These are phyloP conservation scores for Calonectria naviculata DNA, from an alignment of 2,329 filamentous ascomycete species.

Conservation along the genomic window DNA sequence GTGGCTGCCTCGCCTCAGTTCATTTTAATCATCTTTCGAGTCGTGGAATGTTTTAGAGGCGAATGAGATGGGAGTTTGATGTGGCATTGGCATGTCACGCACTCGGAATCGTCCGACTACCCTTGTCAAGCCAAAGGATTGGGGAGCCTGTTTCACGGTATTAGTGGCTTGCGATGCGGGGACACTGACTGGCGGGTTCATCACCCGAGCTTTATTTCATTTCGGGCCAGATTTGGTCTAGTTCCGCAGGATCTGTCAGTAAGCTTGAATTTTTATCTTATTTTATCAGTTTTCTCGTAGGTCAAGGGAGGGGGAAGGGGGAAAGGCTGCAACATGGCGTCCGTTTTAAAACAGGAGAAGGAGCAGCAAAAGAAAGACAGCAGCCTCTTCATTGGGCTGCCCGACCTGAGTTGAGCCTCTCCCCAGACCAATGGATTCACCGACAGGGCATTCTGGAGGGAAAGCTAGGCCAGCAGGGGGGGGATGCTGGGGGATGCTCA, in stretches of 20 bases:
- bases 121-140: neutral
- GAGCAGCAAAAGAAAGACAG: neutral
- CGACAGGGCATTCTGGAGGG: neutral
- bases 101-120: slow-evolving; percentile 13
- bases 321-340: neutral
- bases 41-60: neutral
- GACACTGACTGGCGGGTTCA: neutral
- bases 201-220: neutral
- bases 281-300: neutral
- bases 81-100: neutral
- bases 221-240: neutral
- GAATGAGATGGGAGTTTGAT: neutral
- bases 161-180: slow-evolving; percentile 6
- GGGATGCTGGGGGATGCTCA: neutral
- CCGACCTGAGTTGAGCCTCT: neutral
- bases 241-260: neutral
- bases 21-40: neutral
- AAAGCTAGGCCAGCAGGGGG: neutral
- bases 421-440: neutral
- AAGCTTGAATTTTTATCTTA: neutral
- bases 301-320: neutral
- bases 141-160: slow-evolving; percentile 7
- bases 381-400: too few relatives aligned
- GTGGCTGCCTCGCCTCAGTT: neutral
- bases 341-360: neutral